Conservation (phyloP, 1,284 basidiomycete genomes). For the Cutaneotrichosporon curvatum region DNA sequence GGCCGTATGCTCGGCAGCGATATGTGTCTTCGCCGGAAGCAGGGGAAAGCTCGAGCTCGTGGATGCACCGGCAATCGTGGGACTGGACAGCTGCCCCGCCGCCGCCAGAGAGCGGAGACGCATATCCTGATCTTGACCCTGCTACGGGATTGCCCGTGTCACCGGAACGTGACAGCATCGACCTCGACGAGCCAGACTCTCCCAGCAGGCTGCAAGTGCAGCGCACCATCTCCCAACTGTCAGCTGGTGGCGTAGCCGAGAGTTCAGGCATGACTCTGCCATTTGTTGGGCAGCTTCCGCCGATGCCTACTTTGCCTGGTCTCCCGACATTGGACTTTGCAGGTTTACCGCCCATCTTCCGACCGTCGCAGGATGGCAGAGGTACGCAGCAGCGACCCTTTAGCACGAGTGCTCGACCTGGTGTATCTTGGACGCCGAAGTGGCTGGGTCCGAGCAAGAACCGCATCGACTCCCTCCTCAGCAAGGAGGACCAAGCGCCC, state of each 20-base stretch:
- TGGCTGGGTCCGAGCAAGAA: constrained; percentile 42
- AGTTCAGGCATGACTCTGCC: not conserved
- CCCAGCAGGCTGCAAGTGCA: constrained; percentile 29
- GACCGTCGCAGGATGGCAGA: not conserved
- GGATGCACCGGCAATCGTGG: not conserved
- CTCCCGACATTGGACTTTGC: not conserved
- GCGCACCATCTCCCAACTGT: constrained; percentile 36
- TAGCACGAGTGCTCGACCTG: constrained; percentile 2
- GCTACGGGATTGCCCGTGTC: constrained; percentile 32
- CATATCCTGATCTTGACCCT: constrained; percentile 41
- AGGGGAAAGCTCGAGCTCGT: constrained; percentile 1
- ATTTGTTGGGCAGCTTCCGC: not conserved
- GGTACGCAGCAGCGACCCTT: constrained; percentile 3
- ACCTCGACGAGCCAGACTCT: not conserved
- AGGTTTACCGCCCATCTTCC: not conserved
- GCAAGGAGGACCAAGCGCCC: constrained; percentile 56
- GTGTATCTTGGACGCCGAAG: constrained; percentile 1
- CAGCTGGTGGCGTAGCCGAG: not conserved
- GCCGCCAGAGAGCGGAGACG: constrained; percentile 4
- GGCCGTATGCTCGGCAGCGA: constrained; percentile 5
- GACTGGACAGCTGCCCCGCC: not conserved
- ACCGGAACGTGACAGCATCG: not conserved
- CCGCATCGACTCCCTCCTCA: constrained; percentile 54
- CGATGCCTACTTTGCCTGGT: constrained; percentile 2
- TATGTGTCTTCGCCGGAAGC: constrained; percentile 1